Evolutionary conservation across 1,139 yeast genomes (phyloP), one percentile per base, ranked within the genome.

Genomic region (Candida neerlandica): DNA sequence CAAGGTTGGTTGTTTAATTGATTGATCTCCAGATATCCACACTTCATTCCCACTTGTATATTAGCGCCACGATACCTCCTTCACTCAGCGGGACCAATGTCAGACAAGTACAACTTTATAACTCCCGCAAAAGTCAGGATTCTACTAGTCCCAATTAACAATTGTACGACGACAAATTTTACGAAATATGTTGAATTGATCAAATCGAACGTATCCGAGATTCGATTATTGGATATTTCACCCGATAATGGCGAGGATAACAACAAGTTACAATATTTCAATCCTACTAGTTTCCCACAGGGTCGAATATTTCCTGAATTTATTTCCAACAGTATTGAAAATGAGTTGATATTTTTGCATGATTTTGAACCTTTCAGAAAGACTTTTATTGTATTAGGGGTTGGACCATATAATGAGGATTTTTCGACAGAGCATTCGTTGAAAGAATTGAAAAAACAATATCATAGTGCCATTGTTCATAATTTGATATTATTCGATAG

Each of bases 321-420:
- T 55, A 69, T 65, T 19, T 67, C 80, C 0, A 59, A 77, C 1
- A 65, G 71, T 30, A 78, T 79, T 11, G 89, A 86, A 51, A 72
- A 76, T 21, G 89, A 85, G 46, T 72, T 73, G 18, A 69, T 84
- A 9, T 86, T 88, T 52, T 71, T 92, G 48, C 89, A 88, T 58
- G 97, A 92, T 65, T 84, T 92, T 56, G 98, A 94, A 65, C 96
- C 97, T 1, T 89, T 79, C 65, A 70, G 98, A 47, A 90, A 90
- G 63, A 80, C 85, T 0, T 84, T 86, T 55, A 74, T 85, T 5
- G 78, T 88, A 1, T 61, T 92, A 33, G 97, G 95, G 0, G 59
- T 88, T 19, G 81, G 84, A 0, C 68, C 71, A 37, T 82, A 77
- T 63, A 58, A 65, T 2, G 65, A 70, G 19, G 60, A 58, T 1